Evolutionary conservation across 176 grass and related monocot species (phyloP).

Genomic region (Rhipidocladum racemiflorum): DNA sequence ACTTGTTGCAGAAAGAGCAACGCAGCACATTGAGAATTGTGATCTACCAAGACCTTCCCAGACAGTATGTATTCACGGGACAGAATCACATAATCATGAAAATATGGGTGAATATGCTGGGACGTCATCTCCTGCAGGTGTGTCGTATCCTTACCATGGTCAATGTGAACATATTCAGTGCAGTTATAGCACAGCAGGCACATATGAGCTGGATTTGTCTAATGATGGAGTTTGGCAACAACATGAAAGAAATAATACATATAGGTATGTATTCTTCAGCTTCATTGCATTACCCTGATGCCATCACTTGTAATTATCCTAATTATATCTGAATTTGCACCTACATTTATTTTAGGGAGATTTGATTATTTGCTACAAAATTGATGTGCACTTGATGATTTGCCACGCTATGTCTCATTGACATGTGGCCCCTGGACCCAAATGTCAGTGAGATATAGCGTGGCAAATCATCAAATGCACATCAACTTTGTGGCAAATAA

Average conservation of each 20-base stretch:
- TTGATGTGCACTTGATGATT: too few relatives aligned
- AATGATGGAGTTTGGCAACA: slow-evolving; percentile 21
- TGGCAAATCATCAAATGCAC: too few relatives aligned
- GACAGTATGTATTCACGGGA: slow-evolving; percentile 29
- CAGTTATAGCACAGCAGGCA: slow-evolving; percentile 25
- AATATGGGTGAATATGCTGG: slow-evolving; percentile 2
- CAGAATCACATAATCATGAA: slow-evolving; percentile 15
- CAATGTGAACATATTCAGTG: slow-evolving; percentile 22
- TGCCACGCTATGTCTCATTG: too few relatives aligned
- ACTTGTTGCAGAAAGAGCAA: slow-evolving; percentile 73
- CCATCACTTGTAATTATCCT: background rate
- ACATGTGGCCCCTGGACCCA: too few relatives aligned
- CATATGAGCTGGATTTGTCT: slow-evolving; percentile 25
- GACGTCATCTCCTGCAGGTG: slow-evolving; percentile 26
- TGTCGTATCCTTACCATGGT: slow-evolving; percentile 28
- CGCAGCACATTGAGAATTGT: slow-evolving; percentile 71
- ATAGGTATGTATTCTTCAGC: slow-evolving; percentile 36
- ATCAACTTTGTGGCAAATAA: too few relatives aligned
- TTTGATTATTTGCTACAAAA: too few relatives aligned
- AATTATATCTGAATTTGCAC: background rate
- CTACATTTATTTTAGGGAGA: background rate
- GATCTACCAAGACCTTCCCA: slow-evolving; percentile 78
- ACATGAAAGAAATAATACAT: slow-evolving; percentile 28
- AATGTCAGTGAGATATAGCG: too few relatives aligned
- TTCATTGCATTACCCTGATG: background rate